Conservation (phyloP, 83 land plant species). For the Isoetes engelmannii region DNA sequence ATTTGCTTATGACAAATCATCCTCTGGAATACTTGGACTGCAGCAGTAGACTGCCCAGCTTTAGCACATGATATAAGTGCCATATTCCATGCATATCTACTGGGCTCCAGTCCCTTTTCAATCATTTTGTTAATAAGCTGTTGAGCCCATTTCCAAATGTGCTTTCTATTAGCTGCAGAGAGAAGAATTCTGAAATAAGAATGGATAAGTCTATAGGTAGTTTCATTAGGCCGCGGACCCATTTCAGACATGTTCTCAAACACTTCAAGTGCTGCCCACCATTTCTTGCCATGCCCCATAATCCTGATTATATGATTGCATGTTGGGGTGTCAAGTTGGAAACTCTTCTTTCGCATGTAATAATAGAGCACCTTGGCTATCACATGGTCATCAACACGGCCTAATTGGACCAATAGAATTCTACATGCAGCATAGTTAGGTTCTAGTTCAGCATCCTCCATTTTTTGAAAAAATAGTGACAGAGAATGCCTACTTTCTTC, state of each 20-base stretch:
- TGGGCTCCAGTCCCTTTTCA: conserved; percentile 62
- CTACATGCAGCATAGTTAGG: too few relatives aligned
- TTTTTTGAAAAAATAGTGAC: too few relatives aligned
- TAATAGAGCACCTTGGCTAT: conserved; percentile 47
- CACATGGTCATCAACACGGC: conserved; percentile 38
- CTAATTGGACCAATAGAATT: conserved; percentile 54
- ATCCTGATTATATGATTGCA: conserved; percentile 72
- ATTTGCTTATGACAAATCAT: conserved; percentile 68
- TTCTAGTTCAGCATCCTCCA: too few relatives aligned
- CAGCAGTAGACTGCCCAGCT: conserved; percentile 52
- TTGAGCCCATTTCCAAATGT: conserved; percentile 74
- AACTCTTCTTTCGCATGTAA: conserved; percentile 42
- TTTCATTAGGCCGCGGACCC: conserved; percentile 60
- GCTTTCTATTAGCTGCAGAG: conserved; percentile 51
- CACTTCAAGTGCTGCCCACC: conserved; percentile 86
- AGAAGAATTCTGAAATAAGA: conserved; percentile 60
- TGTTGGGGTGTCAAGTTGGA: conserved; percentile 42
- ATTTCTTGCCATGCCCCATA: conserved; percentile 72
- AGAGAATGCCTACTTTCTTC: too few relatives aligned
- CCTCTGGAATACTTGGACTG: conserved; percentile 52
- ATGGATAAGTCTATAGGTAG: conserved; percentile 47
- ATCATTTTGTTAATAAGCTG: conserved; percentile 65
- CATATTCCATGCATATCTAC: conserved; percentile 60
- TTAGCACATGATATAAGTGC: conserved; percentile 69
- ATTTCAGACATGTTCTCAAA: conserved; percentile 60